These are phyloP conservation scores for Tephrocybe rancida DNA, from an alignment of 768 basidiomycete genomes.

Conservation along the genomic window DNA sequence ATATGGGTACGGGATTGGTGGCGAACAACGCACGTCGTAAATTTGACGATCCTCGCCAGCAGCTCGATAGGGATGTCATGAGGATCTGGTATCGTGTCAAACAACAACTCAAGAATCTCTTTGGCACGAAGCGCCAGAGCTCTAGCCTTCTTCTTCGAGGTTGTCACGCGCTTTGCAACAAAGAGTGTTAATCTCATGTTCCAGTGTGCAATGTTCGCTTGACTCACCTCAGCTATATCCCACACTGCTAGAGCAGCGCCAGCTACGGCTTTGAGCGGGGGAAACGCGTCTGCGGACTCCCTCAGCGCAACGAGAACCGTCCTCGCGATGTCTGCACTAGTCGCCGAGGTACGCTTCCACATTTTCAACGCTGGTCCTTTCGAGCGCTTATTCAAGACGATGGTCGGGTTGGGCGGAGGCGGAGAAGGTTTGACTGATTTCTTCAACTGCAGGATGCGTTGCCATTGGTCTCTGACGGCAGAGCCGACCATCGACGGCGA, in stretches of 20 bases:
- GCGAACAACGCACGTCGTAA: neutral
- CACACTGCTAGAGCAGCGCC: neutral
- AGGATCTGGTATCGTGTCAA: neutral
- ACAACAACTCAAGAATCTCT: neutral
- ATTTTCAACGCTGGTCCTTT: too few relatives aligned
- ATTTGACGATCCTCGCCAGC: neutral
- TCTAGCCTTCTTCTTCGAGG: neutral
- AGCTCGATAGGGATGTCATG: neutral
- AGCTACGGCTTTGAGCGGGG: neutral
- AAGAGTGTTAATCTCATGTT: neutral
- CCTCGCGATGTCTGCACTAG: neutral
- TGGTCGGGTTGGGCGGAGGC: too few relatives aligned
- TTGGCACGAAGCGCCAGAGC: neutral
- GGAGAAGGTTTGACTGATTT: too few relatives aligned
- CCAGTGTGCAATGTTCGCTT: neutral
- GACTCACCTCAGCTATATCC: neutral
- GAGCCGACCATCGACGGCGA: too few relatives aligned
- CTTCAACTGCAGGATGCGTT: too few relatives aligned
- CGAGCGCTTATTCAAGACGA: too few relatives aligned
- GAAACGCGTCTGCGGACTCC: slow-evolving; percentile 1
- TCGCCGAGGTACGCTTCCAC: neutral
- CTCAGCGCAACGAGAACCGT: neutral
- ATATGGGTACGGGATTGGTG: neutral
- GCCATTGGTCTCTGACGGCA: too few relatives aligned
- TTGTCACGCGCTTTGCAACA: slow-evolving; percentile 1